Conservation (phyloP, 768 basidiomycete species). For the Agaricus bisporus region DNA sequence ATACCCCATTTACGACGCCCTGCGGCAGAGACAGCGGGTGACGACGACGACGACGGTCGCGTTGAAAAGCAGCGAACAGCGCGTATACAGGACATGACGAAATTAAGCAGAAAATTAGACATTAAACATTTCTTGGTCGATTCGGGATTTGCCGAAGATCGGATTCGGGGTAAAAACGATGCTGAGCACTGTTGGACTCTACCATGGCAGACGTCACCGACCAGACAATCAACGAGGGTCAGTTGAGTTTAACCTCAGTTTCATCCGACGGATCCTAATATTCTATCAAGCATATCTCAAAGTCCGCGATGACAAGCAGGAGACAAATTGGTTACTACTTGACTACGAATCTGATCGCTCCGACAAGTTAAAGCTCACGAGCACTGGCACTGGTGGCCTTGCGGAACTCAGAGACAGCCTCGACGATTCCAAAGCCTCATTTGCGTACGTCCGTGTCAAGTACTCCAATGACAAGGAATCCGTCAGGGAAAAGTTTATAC, state of each 20-base stretch:
- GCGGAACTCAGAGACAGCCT: slow-evolving; percentile 68
- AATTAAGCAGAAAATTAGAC: slow-evolving; percentile 3
- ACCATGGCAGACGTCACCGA: slow-evolving; percentile 78
- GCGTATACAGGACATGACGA: neutral
- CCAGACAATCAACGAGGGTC: slow-evolving; percentile 68
- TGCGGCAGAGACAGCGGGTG: slow-evolving; percentile 8
- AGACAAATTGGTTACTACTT: slow-evolving; percentile 85
- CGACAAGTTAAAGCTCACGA: slow-evolving; percentile 73
- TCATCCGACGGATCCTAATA: slow-evolving; percentile 16
- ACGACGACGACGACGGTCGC: slow-evolving; percentile 16
- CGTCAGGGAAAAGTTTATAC: slow-evolving; percentile 82
- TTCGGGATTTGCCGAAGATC: slow-evolving; percentile 5
- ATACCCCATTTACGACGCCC: slow-evolving; percentile 32
- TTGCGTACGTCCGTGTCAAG: slow-evolving; percentile 76
- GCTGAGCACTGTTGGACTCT: neutral
- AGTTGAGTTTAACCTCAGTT: slow-evolving; percentile 5
- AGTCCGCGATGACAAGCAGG: slow-evolving; percentile 78
- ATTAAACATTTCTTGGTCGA: neutral
- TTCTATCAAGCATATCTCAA: slow-evolving; percentile 71
- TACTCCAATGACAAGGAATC: slow-evolving; percentile 87
- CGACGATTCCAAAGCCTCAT: slow-evolving; percentile 72
- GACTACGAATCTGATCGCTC: slow-evolving; percentile 85
- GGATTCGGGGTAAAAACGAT: neutral
- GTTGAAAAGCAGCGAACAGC: slow-evolving; percentile 3
- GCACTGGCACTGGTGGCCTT: slow-evolving; percentile 77